Evolutionary conservation across 441 rosid species (phyloP).

Genomic region (Pelargonium australe): DNA sequence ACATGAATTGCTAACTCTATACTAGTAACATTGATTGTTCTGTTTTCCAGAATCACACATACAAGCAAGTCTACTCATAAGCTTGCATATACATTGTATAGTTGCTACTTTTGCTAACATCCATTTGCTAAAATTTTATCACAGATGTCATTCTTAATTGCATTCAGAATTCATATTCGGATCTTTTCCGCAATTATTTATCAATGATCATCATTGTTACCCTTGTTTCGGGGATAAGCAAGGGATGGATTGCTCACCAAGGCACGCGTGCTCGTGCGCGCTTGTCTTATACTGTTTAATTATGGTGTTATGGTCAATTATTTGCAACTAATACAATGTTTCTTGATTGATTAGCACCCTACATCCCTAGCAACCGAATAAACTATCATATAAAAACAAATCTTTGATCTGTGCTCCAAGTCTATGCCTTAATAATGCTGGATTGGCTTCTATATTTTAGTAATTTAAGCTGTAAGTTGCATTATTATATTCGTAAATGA

Average conservation of each 20-base stretch:
- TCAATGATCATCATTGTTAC: background rate
- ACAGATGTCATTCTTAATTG: no score
- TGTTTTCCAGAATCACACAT: no score
- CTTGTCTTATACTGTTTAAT: background rate
- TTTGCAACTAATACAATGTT: constrained; percentile 2
- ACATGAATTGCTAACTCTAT: no score
- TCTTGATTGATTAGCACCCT: constrained; percentile 4
- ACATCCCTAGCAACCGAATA: background rate
- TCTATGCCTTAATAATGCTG: background rate
- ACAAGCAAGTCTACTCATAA: no score
- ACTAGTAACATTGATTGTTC: no score
- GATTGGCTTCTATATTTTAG: background rate
- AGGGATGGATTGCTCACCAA: background rate
- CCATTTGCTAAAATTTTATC: background rate
- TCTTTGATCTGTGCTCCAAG: background rate
- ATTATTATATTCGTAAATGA: background rate
- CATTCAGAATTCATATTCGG: background rate
- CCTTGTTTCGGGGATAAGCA: background rate
- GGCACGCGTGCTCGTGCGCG: constrained; percentile 1
- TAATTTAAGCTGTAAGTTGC: constrained; percentile 1
- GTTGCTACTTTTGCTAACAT: no score
- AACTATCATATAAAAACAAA: background rate
- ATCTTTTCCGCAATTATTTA: background rate
- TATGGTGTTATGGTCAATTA: background rate
- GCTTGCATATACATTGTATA: no score